Evolutionary conservation across 1,284 basidiomycete genomes (phyloP), one percentile per base, ranked within the genome.

Genomic region (Cerrena zonata): DNA sequence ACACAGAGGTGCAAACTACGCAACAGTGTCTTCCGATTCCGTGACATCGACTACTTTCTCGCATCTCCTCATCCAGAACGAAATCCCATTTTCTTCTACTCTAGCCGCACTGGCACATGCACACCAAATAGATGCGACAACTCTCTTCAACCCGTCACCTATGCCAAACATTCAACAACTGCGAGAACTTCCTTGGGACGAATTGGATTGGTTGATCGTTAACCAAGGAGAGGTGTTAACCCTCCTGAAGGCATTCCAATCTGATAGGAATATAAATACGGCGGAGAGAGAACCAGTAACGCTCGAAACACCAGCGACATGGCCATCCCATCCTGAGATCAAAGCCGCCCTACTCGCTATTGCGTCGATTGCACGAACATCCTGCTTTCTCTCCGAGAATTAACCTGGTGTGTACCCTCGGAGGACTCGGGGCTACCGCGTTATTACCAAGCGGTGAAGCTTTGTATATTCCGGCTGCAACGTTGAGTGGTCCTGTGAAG

Each of bases 101-200:
- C 59, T 74, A 25, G 58, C 61, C 22, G 70, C 65, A 51, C 67
- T 74, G 42, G 61, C 66, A 7, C 47, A 54, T 21, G 56, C 61
- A 2, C 50, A 56, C 27, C 19, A 15, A 2, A 48, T 22, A 13
- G 53, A 53, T 36, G 54, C 61, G 10, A 63, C 60, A 0, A 71
- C 71, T 0, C 67, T 81, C 45, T 73, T 76, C 61, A 82, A 82
- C 58, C 79, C 79, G 1, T 81, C 79, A 0, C 79, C 80, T 0
- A 69, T 81, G 60, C 78, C 75, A 0, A 61, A 66, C 2, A 45
- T 48, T 4, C 37, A 25, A 5, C 49, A 63, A 2, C 64, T 80
- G 22, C 58, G 53, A 12, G 48, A 52, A 1, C 75, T 82, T 56
- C 76, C 77, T 1, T 82, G 79, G 79, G 47, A 62, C 21, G 61